Base-by-base conservation (phyloP, 2,329 filamentous ascomycete species). In the Dactylella cylindrospora region DNA sequence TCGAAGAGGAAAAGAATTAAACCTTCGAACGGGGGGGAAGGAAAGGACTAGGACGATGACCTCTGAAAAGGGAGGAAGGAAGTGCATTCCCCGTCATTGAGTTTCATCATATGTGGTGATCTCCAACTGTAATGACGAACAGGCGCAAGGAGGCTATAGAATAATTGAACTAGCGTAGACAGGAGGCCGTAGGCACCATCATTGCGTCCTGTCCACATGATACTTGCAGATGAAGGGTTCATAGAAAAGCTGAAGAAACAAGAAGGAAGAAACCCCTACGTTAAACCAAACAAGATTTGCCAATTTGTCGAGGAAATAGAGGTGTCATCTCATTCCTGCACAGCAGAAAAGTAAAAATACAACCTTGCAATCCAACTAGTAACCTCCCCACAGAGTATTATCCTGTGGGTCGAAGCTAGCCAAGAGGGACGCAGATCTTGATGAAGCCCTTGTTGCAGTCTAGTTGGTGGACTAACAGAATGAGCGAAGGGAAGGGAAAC, bases 321-420 rank as follows among this genome's bases (percentile, higher is more conserved):
- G 54, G 57, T 54, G 49, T 54, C 57, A 62, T 62, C 57, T 62
- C 57, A 62, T 54, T 62, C 57, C 57, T 54, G n/a, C n/a, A n/a
- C n/a, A n/a, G n/a, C 36, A 62, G 49, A 49, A 39, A 47, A 49
- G 36, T 23, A 28, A 28, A 49, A 57, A 49, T 49, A 43, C 49
- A 39, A 54, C 57, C 57, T 49, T 54, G 49, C 32, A 50, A 53
- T 32, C 49, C 49, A 62, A 53, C 49, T n/a, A n/a, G n/a, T n/a
- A n/a, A n/a, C n/a, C n/a, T 49, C 55, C 44, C 44, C 53, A 62
- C 47, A 49, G 43, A 62, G 57, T 49, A n/a, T n/a, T 49, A 62
- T 62, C 49, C 49, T 53, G 55, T 41, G 57, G 50, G 49, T 52
- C 44, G n/a, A 32, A 43, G 39, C 44, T 54, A 26, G 43, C 57